Evolutionary conservation across 495 filamentous ascomycete genomes (phyloP), one percentile per base, ranked within the genome.

Genomic region (Penicillium chermesinum): DNA sequence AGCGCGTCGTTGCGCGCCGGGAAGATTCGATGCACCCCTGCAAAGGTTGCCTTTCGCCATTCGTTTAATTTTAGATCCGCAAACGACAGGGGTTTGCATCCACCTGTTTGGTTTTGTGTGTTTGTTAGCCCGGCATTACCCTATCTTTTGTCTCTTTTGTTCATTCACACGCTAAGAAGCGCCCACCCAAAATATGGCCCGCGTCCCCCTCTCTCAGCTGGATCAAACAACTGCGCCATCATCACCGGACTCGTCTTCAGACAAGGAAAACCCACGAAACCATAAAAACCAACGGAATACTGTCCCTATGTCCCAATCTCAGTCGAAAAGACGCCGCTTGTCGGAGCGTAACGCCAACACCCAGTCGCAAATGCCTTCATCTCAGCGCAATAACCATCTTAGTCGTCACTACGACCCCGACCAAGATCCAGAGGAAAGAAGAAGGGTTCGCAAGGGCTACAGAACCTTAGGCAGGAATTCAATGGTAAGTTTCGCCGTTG

Each of bases 331-430:
- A 18, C 65, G 65, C 25, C 72, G 72, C 54, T 54, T 78, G 4
- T 60, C 57, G 12, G 67, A 73, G 33, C 64, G 62, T 46, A 19
- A 49, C 7, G 48, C 55, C 4, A 71, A 68, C 48, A 38, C 49
- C 8, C 65, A 66, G 44, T 66, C 63, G 22, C 63, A 64, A 48
- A 18, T 42, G 17, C 39, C 52, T 19, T 49, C 48, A 5, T 61
- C 66, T 35, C 65, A 66, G 45, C 54, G 48, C 7, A 41, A n/a
- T n/a, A n/a, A 48, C 33, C 43, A 56, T 25, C 46, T 52, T 30
- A 77, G 62, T 4, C 62, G 75, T 45, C 84, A 73, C 50, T 99
- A 94, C 59, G 89, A 99, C 51, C 93, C 93, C 0, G 83, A 95
- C 55, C 93, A 99, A 59, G 79, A 88, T 50, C 76, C 84, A 32